Evolutionary conservation across 2,329 filamentous ascomycete species (phyloP), one percentile per base, ranked within the genome.

Genomic region (Colletotrichum shisoi): DNA sequence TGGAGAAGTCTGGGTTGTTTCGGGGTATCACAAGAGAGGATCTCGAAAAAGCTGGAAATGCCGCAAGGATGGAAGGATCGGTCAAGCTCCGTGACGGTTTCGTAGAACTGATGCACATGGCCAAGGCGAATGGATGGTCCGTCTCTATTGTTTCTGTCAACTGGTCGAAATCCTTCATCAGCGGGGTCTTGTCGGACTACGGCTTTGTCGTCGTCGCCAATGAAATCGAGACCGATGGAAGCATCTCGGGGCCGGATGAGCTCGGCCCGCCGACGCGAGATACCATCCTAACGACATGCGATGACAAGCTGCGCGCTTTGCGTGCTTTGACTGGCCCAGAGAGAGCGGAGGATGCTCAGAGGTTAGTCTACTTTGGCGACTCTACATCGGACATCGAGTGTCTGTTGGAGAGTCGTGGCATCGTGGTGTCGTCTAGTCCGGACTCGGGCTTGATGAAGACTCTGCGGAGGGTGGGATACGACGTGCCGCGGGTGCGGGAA

Each of bases 311-410:
- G 19, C 73, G 76, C 12, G 81, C 77, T 3, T 71, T 85, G 65
- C 62, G 73, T n/a, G 71, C 74, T 7, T 70, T 80, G 49, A 66
- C 71, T 39, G 68, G 52, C 39, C 62, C 62, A 7, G 71, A 71
- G n/a, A 53, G 54, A 8, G 58, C 61, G 13, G 27, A 54, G 9
- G 69, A 72, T 4, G 69, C 63, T 1, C 62, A 70, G 62, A 71
- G 67, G 6, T 72, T 78, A n/a, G 73, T 85, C n/a, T 88, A 87
- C 75, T 81, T 87, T 72, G 85, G 85, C 8, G 85, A 88, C 72
- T 86, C 85, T 34, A 79, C 80, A 2, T 87, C 85, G 1, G 85
- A 88, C 72, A 74, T 87, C 63, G 81, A 83, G 71, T 87, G 85
- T 66, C 74, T 88, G 44, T 70, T 85, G 4, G 72, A 74, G 24